Conservation (phyloP, 2,329 filamentous ascomycete species). For the Claviceps paspali region DNA sequence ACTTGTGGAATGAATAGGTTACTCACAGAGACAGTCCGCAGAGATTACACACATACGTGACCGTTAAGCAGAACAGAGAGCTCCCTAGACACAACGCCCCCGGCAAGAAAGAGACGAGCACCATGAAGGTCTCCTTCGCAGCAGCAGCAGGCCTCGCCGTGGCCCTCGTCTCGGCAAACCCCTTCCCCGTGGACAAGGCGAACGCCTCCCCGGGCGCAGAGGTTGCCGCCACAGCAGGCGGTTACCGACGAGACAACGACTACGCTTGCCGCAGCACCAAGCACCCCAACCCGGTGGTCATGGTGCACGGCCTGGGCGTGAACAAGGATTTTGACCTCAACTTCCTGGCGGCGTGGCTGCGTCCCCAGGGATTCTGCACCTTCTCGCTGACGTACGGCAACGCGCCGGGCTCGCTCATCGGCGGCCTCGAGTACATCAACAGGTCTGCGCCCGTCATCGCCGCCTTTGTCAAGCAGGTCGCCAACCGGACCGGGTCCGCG, state of each 20-base stretch:
- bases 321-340: conserved; percentile 9
- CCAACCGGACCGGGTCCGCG: conserved; percentile 7
- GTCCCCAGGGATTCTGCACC: conserved; percentile 9
- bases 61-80: too few relatives aligned
- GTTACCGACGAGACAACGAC: neutral
- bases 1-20: too few relatives aligned
- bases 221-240: neutral
- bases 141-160: neutral
- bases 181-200: too few relatives aligned
- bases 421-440: conserved; percentile 9
- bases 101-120: too few relatives aligned
- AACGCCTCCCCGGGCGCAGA: neutral
- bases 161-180: too few relatives aligned
- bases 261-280: neutral
- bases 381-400: conserved; percentile 10
- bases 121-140: neutral
- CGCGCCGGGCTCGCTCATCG: conserved; percentile 5
- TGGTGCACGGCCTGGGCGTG: conserved; percentile 10
- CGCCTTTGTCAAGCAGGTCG: conserved; percentile 8
- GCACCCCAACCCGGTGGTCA: conserved; percentile 9
- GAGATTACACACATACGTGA: too few relatives aligned
- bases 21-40: too few relatives aligned
- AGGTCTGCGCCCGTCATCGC: conserved; percentile 9
- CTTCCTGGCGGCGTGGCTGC: conserved; percentile 8
- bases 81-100: too few relatives aligned